Evolutionary conservation across 495 filamentous ascomycete species (phyloP).

Genomic region (Podospora appendiculata): DNA sequence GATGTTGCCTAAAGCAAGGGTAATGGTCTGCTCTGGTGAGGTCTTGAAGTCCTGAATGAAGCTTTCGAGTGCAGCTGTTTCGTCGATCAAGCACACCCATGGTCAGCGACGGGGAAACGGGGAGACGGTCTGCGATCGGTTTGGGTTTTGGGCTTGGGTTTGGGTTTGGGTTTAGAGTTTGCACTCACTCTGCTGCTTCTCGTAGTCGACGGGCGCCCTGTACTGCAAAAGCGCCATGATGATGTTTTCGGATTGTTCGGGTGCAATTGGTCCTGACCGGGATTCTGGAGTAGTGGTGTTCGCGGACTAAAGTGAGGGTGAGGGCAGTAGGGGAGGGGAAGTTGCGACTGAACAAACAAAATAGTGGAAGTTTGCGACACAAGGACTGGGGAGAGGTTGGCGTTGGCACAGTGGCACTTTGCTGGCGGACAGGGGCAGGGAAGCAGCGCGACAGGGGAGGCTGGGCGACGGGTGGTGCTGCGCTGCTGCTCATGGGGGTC

Average conservation of each 20-base stretch:
- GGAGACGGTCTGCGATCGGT: neutral
- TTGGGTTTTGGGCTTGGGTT: neutral
- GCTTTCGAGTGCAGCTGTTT: conserved; percentile 69
- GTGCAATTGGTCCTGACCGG: conserved; percentile 3
- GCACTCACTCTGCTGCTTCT: conserved; percentile 65
- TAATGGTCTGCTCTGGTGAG: conserved; percentile 62
- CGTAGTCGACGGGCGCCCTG: conserved; percentile 72
- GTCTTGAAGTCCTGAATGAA: conserved; percentile 88
- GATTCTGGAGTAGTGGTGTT: neutral
- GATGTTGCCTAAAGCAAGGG: conserved; percentile 71
- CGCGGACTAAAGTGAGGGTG: neutral
- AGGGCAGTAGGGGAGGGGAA: no score
- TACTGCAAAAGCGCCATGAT: conserved; percentile 76
- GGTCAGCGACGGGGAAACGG: neutral
- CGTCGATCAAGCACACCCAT: conserved; percentile 1
- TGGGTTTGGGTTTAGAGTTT: neutral
- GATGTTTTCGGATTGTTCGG: neutral
- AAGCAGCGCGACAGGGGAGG: neutral
- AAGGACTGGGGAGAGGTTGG: conserved; percentile 2
- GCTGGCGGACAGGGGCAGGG: neutral
- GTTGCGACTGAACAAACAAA: neutral
- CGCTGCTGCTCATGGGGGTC: no score
- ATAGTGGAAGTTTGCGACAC: neutral
- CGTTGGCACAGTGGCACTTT: conserved; percentile 5
- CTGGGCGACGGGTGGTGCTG: conserved; percentile 18